Percentiles rank a stretch among this genome's conserved stretches.
Evolutionary conservation across 805 yeast genomes (phyloP).

Genomic region (Sungouiozyma intestinalis): DNA sequence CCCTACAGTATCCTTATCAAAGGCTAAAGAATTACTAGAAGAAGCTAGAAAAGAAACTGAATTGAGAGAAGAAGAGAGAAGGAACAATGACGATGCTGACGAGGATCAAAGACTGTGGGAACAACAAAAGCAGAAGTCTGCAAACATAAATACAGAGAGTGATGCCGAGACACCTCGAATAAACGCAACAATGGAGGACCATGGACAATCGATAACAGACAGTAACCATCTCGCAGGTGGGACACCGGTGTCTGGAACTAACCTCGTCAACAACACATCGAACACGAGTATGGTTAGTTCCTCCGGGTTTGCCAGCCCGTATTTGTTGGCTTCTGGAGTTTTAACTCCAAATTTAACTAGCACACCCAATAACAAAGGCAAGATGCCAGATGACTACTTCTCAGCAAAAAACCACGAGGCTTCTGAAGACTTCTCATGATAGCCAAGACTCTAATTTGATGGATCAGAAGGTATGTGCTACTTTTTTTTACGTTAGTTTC

Average conservation of each 20-base stretch:
- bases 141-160: slow-evolving; percentile 4
- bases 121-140: slow-evolving; percentile 17
- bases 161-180: background rate
- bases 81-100: slow-evolving; percentile 8
- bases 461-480: too few species aligned
- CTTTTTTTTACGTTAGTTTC: too few species aligned
- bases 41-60: slow-evolving; percentile 71
- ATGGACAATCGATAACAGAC: slow-evolving; percentile 2
- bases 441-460: background rate
- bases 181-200: background rate
- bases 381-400: slow-evolving; percentile 5
- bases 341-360: slow-evolving; percentile 37
- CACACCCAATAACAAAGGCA: slow-evolving; percentile 1
- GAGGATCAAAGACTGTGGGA: slow-evolving; percentile 24
- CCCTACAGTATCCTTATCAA: slow-evolving; percentile 82
- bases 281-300: slow-evolving; percentile 19
- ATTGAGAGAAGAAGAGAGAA: slow-evolving; percentile 37
- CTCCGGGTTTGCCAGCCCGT: slow-evolving; percentile 57
- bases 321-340: slow-evolving; percentile 52
- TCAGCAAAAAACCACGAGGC: background rate
- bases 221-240: slow-evolving; percentile 16
- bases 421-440: background rate
- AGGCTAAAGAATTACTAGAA: slow-evolving; percentile 78
- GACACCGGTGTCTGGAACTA: slow-evolving; percentile 6
- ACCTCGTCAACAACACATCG: slow-evolving; percentile 7